Conservation (phyloP, 2,329 filamentous ascomycete genomes). For the Chrysoporthe deuterocubensis region DNA sequence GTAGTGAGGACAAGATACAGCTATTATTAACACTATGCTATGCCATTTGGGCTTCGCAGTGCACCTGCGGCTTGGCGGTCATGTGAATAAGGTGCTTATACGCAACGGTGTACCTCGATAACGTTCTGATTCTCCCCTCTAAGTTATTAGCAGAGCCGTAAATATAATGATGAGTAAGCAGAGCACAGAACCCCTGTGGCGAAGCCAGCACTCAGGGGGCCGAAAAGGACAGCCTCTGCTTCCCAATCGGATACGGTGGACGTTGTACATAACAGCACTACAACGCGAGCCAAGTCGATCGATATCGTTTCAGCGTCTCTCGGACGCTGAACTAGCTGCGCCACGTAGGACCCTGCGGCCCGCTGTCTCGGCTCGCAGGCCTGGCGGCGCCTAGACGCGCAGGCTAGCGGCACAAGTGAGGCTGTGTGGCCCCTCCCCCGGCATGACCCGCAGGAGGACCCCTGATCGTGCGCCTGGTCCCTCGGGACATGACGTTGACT, state of each 20-base stretch:
- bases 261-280: too few species aligned
- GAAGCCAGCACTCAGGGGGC: too few species aligned
- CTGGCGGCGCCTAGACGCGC: too few species aligned
- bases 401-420: conserved; percentile 1
- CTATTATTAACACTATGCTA: neutral
- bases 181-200: too few species aligned
- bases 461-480: conserved; percentile 1
- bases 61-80: neutral
- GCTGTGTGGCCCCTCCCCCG: conserved; percentile 8
- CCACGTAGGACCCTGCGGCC: neutral
- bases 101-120: too few species aligned
- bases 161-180: too few species aligned
- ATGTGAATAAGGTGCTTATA: neutral
- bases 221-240: too few species aligned
- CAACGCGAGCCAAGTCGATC: too few species aligned
- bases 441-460: conserved; percentile 24
- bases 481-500: conserved; percentile 24
- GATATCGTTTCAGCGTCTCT: neutral
- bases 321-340: neutral
- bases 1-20: too few species aligned
- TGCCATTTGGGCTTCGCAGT: neutral
- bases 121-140: too few species aligned
- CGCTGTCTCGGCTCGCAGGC: neutral
- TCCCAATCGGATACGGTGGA: too few species aligned
- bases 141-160: too few species aligned